A percentile compares a stretch with the other conserved stretches of the same genome.
Evolutionary conservation across 2,329 filamentous ascomycete species (phyloP).

Genomic region (Pyricularia grisea): DNA sequence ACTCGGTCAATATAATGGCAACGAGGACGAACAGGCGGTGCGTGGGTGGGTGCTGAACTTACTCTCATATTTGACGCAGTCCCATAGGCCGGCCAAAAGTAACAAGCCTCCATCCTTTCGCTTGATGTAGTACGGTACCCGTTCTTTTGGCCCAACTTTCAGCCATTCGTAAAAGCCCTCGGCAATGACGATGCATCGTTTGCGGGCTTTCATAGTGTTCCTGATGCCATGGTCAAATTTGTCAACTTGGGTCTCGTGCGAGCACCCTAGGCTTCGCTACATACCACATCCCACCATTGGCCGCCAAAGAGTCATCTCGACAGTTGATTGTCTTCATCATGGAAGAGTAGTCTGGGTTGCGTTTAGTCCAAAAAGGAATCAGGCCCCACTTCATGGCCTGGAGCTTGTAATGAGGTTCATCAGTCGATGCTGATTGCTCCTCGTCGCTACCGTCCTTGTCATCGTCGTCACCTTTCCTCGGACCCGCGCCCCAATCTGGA

Average conservation of each 20-base stretch:
- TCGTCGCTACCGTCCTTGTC: slow-evolving; percentile 11
- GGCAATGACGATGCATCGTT: slow-evolving; percentile 78
- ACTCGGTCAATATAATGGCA: neutral
- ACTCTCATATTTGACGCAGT: slow-evolving; percentile 76
- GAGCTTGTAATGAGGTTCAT: slow-evolving; percentile 60
- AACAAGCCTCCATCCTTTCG: slow-evolving; percentile 75
- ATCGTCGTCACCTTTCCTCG: slow-evolving; percentile 11
- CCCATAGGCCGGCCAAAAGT: slow-evolving; percentile 89
- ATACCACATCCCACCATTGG: slow-evolving; percentile 78
- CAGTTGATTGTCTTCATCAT: slow-evolving; percentile 92
- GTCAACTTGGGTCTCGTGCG: neutral
- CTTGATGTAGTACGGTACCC: slow-evolving; percentile 75
- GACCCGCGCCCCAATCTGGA: slow-evolving; percentile 48
- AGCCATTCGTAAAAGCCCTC: slow-evolving; percentile 98
- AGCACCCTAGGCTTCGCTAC: neutral
- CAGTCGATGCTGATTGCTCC: neutral
- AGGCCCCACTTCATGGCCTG: slow-evolving; percentile 96
- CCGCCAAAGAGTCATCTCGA: slow-evolving; percentile 73
- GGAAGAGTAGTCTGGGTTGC: slow-evolving; percentile 65
- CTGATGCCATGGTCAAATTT: neutral
- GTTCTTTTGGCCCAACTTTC: slow-evolving; percentile 67
- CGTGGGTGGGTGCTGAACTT: slow-evolving; percentile 10
- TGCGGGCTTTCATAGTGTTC: slow-evolving; percentile 70
- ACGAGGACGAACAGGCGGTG: neutral
- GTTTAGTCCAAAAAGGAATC: slow-evolving; percentile 87